Conservation (phyloP, 2,329 filamentous ascomycete genomes). For the Xylaria sp. region DNA sequence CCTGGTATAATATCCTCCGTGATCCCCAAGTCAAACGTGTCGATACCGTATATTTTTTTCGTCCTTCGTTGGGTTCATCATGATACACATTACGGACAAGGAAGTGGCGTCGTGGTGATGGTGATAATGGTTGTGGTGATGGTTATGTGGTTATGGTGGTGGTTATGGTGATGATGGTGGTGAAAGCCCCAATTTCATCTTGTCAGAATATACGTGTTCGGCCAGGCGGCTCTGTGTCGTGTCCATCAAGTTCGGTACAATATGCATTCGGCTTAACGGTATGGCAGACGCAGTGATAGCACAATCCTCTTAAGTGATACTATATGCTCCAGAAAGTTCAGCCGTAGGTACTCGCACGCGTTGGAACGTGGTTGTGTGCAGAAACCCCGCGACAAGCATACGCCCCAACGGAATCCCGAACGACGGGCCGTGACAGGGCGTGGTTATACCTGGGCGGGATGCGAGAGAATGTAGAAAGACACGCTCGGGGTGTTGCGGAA, state of each 20-base stretch:
- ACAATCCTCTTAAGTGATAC: constrained; percentile 41
- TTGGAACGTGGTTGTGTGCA: constrained; percentile 31
- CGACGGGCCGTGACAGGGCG: constrained; percentile 34
- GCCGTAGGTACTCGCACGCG: constrained; percentile 42
- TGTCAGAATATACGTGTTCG: constrained; percentile 29
- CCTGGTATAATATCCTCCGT: constrained; percentile 31
- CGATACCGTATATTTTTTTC: constrained; percentile 26
- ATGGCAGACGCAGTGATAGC: constrained; percentile 30
- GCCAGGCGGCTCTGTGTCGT: constrained; percentile 37
- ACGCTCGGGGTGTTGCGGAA: constrained; percentile 40
- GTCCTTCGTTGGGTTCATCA: constrained; percentile 36
- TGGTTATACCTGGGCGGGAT: constrained; percentile 28
- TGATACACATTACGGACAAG: constrained; percentile 39
- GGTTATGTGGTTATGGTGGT: not conserved
- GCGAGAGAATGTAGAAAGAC: constrained; percentile 30
- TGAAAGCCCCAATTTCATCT: constrained; percentile 26
- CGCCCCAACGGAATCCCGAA: constrained; percentile 34
- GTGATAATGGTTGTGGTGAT: not conserved
- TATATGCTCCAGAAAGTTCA: constrained; percentile 50
- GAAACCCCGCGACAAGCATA: constrained; percentile 36
- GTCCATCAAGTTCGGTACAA: constrained; percentile 34
- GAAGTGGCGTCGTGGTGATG: constrained; percentile 19
- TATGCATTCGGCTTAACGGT: constrained; percentile 15
- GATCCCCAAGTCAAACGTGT: constrained; percentile 16
- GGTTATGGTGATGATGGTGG: not conserved